Conservation (phyloP, 257 asterid species). For the Apocynum venetum region DNA sequence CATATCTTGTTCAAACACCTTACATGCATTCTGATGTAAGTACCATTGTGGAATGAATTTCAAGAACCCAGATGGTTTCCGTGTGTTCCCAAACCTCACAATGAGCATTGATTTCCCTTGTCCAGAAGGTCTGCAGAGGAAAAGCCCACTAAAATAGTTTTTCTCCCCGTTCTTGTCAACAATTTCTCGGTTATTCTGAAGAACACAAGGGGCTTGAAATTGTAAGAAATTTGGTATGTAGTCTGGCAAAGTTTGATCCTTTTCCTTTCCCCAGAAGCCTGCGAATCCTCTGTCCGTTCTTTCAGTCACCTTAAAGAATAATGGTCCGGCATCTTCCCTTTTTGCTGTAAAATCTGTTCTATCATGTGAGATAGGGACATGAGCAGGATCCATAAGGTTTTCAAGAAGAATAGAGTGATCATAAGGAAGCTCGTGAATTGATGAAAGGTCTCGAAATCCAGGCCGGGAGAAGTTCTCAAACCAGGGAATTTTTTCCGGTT, state of each 20-base stretch:
- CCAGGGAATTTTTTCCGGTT: constrained; percentile 64
- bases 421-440: constrained; percentile 88
- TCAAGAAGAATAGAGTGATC: constrained; percentile 95
- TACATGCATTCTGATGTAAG: constrained; percentile 76
- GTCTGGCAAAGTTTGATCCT: constrained; percentile 45
- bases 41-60: constrained; percentile 72
- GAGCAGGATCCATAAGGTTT: constrained; percentile 99
- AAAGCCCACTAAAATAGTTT: constrained; percentile 64
- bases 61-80: constrained; percentile 38
- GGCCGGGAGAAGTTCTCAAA: constrained; percentile 68
- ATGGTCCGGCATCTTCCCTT: constrained; percentile 75
- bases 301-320: constrained; percentile 69
- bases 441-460: constrained; percentile 67
- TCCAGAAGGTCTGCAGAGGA: constrained; percentile 86
- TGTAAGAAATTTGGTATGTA: constrained; percentile 51
- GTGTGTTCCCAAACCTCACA: constrained; percentile 76
- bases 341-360: constrained; percentile 83
- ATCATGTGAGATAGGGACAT: constrained; percentile 88
- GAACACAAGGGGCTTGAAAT: constrained; percentile 85
- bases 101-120: constrained; percentile 97
- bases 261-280: constrained; percentile 78
- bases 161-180: constrained; percentile 50
- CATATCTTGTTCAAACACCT: constrained; percentile 97
- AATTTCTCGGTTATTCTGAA: constrained; percentile 68
- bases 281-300: constrained; percentile 84